Conservation (phyloP, 2,329 filamentous ascomycete species). For the Verticillium klebahnii region DNA sequence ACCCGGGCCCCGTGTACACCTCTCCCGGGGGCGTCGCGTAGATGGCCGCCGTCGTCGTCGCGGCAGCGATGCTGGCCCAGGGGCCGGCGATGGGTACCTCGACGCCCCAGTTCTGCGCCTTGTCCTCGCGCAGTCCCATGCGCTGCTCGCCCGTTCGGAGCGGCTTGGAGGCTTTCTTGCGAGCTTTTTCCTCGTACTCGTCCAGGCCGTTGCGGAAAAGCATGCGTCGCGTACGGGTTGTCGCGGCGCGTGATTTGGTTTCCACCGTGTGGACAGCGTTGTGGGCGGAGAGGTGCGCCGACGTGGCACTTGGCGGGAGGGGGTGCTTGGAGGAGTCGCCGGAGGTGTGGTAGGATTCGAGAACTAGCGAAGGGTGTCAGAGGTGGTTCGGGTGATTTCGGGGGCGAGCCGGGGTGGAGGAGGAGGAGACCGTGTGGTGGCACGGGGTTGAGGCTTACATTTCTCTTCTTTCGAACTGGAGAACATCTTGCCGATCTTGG, state of each 20-base stretch:
- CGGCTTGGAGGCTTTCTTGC: constrained; percentile 6
- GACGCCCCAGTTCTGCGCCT: constrained; percentile 9
- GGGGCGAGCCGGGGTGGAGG: neutral
- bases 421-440: neutral
- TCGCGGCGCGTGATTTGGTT: constrained; percentile 4
- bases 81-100: constrained; percentile 6
- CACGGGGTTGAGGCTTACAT: constrained; percentile 14
- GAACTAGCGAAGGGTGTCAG: neutral
- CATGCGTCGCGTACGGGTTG: constrained; percentile 2
- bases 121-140: constrained; percentile 13
- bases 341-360: constrained; percentile 37
- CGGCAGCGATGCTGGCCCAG: constrained; percentile 6
- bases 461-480: constrained; percentile 38
- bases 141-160: constrained; percentile 5
- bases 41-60: constrained; percentile 7
- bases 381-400: neutral
- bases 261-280: constrained; percentile 47
- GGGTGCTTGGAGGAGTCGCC: constrained; percentile 37
- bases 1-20: constrained; percentile 4
- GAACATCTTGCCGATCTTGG: constrained; percentile 30
- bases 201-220: constrained; percentile 6
- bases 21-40: constrained; percentile 11
- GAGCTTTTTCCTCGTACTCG: constrained; percentile 9
- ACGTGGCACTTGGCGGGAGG: constrained; percentile 38
- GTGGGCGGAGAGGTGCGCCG: constrained; percentile 65